phyloP scores from a whole-genome alignment of 139 green algal genomes.

The Trebouxia sp. region DNA sequence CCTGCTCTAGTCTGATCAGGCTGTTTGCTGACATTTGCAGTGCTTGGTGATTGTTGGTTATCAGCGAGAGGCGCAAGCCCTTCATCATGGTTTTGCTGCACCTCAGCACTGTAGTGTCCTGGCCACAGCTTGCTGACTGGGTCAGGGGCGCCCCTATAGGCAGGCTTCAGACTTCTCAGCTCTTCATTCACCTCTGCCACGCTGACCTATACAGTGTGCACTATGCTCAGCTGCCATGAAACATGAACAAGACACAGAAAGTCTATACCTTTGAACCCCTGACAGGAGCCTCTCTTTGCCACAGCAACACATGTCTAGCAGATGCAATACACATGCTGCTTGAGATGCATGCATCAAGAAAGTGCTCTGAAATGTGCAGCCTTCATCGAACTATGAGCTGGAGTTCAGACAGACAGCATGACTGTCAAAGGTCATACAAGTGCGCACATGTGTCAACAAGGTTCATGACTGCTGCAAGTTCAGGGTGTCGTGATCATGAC shows the following conservation, averaged over 20 bases:
- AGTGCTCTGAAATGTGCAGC: neutral
- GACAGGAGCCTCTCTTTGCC: neutral
- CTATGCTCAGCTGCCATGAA: neutral
- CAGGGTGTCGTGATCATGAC: neutral
- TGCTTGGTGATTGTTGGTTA: too few relatives aligned
- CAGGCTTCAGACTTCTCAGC: conserved; percentile 18
- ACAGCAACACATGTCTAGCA: neutral
- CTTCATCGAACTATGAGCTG: too few relatives aligned
- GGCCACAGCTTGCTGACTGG: conserved; percentile 27
- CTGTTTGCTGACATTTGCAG: too few relatives aligned
- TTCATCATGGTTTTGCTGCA: conserved; percentile 12
- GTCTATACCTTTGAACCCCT: neutral
- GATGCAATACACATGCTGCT: neutral
- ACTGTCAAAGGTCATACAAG: too few relatives aligned
- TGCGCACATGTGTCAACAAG: neutral
- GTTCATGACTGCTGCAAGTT: neutral
- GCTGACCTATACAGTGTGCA: neutral
- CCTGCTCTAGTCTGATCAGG: too few relatives aligned
- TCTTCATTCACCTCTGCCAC: neutral
- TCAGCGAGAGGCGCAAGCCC: neutral
- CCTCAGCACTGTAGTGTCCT: conserved; percentile 8
- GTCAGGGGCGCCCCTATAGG: neutral
- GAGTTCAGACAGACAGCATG: too few relatives aligned
- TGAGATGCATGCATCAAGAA: neutral
- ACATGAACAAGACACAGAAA: neutral